Base-by-base conservation (phyloP, 2,329 filamentous ascomycete genomes). In the Ophiostoma ulmi region DNA sequence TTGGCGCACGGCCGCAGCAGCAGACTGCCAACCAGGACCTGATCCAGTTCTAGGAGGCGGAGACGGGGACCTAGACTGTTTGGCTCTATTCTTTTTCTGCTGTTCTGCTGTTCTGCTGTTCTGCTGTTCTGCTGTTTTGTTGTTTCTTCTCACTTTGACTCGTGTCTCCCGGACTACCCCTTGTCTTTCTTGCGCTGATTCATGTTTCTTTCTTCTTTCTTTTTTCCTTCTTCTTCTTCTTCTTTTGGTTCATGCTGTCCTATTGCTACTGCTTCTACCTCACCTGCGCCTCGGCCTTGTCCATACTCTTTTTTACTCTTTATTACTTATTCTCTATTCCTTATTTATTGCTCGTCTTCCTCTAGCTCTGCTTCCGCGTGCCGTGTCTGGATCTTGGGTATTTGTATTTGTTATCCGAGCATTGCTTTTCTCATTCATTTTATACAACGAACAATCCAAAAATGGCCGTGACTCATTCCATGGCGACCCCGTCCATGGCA, bases 1-100 rank as follows among this genome's bases (percentile, higher is more conserved):
- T 89, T 76, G 85, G 84, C n/a, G 77, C 82, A 71, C 79, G 81
- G 73, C 83, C 84, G 75, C 83, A 84, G 75, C 82, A 83, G 73
- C 83, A 87, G 71, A 71, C 86, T 67, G 71, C 72, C 14, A 72
- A 70, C 65, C 77, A 79, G 73, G 77, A 90, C 76, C 79, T 90
- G 74, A 90, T 90, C 75, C 87, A 89, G 77, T 88, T 90, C 74
- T 90, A 84, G 70, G 52, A 35, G 44, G 61, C 13, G 14, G 10
- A 31, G 31, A 4, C 31, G 31, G 31, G 4, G 31, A 31, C 31
- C 31, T 39, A 39, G 38, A 39, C 8, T 44, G 48, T 70, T 36
- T 31, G 31, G 31, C 31, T 31, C 31, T 31, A 31, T 31, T 31
- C 31, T 31, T 26, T 26, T 26, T 26, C 26, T 52, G 22, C 13